phyloP scores from a whole-genome alignment of 192 early-diverging fungal species.

The Backusella luteola region DNA sequence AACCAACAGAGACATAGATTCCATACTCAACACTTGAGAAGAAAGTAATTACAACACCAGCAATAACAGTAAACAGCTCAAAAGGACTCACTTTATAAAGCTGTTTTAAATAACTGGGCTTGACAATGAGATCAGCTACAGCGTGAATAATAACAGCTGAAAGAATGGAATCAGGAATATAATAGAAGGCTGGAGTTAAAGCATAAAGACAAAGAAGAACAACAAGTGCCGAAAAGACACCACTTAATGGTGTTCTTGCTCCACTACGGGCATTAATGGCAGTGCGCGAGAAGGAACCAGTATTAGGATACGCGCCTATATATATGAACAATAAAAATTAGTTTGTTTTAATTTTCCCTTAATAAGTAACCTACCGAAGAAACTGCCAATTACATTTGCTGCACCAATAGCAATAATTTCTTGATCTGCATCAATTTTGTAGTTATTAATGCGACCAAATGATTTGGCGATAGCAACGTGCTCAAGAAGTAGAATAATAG shows the following conservation, averaged over 20 bases:
- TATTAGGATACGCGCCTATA: constrained; percentile 67
- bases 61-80: constrained; percentile 46
- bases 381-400: constrained; percentile 78
- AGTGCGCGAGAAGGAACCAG: constrained; percentile 90
- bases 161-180: constrained; percentile 74
- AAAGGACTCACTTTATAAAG: constrained; percentile 59
- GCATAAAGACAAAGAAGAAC: constrained; percentile 76
- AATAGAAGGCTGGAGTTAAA: constrained; percentile 77
- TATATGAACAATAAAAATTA: neutral
- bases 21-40: constrained; percentile 62
- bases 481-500: constrained; percentile 81
- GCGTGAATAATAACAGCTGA: constrained; percentile 83
- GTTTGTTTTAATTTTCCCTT: neutral
- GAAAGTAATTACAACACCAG: constrained; percentile 57
- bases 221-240: constrained; percentile 69
- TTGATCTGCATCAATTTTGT: constrained; percentile 77
- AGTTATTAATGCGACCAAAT: constrained; percentile 84
- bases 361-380: constrained; percentile 57
- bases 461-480: constrained; percentile 89
- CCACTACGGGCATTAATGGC: constrained; percentile 85
- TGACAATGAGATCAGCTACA: constrained; percentile 67
- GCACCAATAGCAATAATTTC: constrained; percentile 84
- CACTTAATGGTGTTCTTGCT: constrained; percentile 73
- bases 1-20: constrained; percentile 74
- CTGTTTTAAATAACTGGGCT: constrained; percentile 48